Conservation (phyloP, 345 rosid species). For the Gossypium mustelinum region DNA sequence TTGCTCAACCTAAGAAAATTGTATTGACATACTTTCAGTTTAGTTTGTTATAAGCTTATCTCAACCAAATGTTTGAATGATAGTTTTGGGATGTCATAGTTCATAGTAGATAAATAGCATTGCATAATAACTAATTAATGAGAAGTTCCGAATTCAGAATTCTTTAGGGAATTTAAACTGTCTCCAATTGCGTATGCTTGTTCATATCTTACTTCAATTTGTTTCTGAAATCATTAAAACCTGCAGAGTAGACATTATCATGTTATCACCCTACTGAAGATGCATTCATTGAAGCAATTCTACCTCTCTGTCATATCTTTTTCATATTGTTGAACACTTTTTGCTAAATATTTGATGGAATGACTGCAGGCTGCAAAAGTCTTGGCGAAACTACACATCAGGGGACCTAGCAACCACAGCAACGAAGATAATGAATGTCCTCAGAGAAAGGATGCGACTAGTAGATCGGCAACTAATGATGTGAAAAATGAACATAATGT, state of each 20-base stretch:
- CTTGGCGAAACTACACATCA: constrained; percentile 54
- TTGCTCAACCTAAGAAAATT: constrained; percentile 25
- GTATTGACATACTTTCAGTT: constrained; percentile 21
- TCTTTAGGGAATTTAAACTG: neutral
- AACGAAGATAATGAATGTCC: constrained; percentile 27
- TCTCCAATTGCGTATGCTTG: neutral
- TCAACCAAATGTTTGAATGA: neutral
- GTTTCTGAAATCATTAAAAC: neutral
- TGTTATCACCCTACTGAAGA: neutral
- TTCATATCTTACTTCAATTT: neutral
- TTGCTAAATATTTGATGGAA: constrained; percentile 13
- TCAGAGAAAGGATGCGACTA: constrained; percentile 20
- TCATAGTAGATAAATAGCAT: neutral
- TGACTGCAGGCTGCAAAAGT: constrained; percentile 58
- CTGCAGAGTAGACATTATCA: neutral
- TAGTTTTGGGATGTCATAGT: neutral
- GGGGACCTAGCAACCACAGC: constrained; percentile 28
- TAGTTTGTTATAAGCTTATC: constrained; percentile 1
- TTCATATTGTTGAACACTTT: neutral
- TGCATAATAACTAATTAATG: neutral
- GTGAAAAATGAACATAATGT: constrained; percentile 15
- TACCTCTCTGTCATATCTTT: constrained; percentile 1
- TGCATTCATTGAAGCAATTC: neutral
- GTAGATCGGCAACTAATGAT: constrained; percentile 19
- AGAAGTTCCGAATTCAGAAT: neutral